Percentiles rank a stretch among this genome's conserved stretches.
These are phyloP conservation scores for Thuidium tamariscinum DNA, from an alignment of 225 moss, liverwort and hornwort species.

Conservation along the genomic window DNA sequence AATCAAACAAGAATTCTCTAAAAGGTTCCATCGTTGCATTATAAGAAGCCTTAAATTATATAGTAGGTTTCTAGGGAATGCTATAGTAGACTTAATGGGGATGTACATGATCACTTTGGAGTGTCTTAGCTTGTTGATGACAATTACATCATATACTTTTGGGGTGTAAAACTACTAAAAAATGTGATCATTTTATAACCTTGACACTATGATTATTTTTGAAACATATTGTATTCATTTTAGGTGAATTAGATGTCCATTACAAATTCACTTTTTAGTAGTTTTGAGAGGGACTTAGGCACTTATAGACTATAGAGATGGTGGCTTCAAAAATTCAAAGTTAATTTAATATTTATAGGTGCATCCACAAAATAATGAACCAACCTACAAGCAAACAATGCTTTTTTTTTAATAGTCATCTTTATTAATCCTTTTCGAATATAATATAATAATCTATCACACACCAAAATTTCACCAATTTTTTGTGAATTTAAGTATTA, in stretches of 20 bases:
- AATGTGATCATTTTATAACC: neutral
- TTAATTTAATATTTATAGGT: neutral
- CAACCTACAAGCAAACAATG: neutral
- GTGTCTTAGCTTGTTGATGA: neutral
- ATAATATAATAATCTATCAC: neutral
- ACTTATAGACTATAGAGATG: accelerated
- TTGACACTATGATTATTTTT: neutral
- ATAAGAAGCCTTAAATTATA: neutral
- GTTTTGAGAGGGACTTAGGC: accelerated
- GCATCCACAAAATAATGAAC: neutral
- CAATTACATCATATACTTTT: neutral
- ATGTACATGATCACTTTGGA: neutral
- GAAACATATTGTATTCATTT: neutral
- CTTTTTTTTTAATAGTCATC: neutral
- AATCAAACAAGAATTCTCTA: neutral
- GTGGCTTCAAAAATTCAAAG: neutral
- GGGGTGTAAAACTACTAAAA: neutral
- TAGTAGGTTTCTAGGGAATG: accelerated
- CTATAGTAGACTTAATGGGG: neutral
- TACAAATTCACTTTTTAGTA: neutral
- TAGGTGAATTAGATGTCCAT: neutral
- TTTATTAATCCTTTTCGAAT: neutral
- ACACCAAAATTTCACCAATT: neutral
- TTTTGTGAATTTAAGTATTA: neutral
- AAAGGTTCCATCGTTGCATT: neutral